Base-by-base conservation (phyloP, 106 monocot species). In the Acorus gramineus region DNA sequence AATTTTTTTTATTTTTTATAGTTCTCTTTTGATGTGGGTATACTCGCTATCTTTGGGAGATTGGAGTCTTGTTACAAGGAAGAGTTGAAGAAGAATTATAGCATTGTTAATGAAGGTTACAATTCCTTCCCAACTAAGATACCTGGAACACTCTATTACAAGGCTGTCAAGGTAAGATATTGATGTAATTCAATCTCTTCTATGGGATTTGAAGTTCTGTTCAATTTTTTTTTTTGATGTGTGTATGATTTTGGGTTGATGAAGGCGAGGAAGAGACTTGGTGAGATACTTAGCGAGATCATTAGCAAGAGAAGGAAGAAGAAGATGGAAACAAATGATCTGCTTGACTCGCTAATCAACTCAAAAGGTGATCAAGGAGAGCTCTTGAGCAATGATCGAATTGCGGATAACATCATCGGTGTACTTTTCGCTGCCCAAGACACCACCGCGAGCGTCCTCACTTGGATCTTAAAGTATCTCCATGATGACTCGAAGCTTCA, bases 91-190 rank as follows among this genome's bases (percentile, higher is more conserved):
- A 4, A 57, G 28, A 28, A 28, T 28, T 28, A 57, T 57, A 12
- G n/a, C 13, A 57, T 12, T 57, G 5, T 10, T 11, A 8, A 10
- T 4, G 8, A 57, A 12, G 57, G n/a, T 12, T 57, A 57, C n/a
- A 57, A 57, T 12, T 57, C 57, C 57, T 11, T 57, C n/a, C 57
- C 57, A 8, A 57, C 13, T 12, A 57, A 57, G n/a, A 5, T 57
- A 8, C 57, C 57, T 4, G 57, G 57, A 11, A 57, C 57, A 8
- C 57, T 57, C 57, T 57, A 11, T 12, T 11, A 57, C 57, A 57
- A 57, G 13, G 6, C 57, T 4, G 13, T 57, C n/a, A 14, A n/a
- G n/a, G 28, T 28, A 28, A 28, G 28, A 28, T 28, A 28, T 28
- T 28, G 28, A 28, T 28, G 28, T 28, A 28, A 28, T 28, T 28